Evolutionary conservation across 164 flowering plant species (phyloP).

Genomic region (grape (Vitis vinifera)): DNA sequence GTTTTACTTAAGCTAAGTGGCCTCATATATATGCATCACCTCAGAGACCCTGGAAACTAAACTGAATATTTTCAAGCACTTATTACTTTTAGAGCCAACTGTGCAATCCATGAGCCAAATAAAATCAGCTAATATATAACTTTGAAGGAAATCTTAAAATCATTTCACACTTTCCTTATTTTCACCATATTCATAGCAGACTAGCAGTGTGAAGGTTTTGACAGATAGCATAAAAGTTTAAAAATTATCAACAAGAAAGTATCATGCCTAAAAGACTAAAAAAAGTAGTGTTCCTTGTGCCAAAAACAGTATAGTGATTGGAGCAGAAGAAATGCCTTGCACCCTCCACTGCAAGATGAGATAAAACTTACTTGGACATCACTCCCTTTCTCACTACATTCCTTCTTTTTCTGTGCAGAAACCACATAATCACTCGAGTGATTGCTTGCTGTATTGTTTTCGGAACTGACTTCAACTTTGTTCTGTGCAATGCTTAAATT

Average conservation of each 20-base stretch:
- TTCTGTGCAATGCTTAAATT: conserved; percentile 9
- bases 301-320: neutral
- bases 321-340: neutral
- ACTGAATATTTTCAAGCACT: neutral
- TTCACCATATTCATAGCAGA: conserved; percentile 1
- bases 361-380: conserved; percentile 35
- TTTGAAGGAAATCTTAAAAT: neutral
- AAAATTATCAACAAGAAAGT: neutral
- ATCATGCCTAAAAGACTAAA: neutral
- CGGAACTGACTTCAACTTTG: conserved; percentile 25
- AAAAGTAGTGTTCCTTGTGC: neutral
- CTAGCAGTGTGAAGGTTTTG: neutral
- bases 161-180: neutral
- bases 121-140: too few species aligned
- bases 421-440: conserved; percentile 26
- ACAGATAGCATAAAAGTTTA: neutral
- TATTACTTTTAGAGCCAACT: neutral
- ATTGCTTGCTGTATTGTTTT: conserved; percentile 31
- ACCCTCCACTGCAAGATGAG: neutral
- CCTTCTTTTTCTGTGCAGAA: conserved; percentile 18
- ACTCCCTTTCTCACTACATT: conserved; percentile 34
- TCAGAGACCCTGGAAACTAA: neutral
- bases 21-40: neutral
- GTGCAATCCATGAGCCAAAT: neutral
- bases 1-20: neutral